Evolutionary conservation across 129 eudicot genomes (phyloP).

Genomic region (Helichrysum umbraculigerum): DNA sequence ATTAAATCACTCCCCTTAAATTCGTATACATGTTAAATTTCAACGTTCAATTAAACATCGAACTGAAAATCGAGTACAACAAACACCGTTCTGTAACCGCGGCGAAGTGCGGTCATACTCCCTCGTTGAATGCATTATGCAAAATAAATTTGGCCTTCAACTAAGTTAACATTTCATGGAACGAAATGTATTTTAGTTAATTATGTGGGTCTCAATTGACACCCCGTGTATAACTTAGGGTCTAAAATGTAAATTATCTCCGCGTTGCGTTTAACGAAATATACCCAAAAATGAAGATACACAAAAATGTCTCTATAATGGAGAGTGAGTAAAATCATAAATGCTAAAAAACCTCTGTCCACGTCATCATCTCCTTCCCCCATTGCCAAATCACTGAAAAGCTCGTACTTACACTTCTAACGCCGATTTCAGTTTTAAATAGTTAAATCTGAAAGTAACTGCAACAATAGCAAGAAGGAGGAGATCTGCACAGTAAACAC

Average conservation of each 20-base stretch:
- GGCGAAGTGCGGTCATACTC: too few relatives aligned
- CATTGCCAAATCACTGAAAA: slow-evolving; percentile 29
- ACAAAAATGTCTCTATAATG: not conserved
- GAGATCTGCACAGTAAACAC: slow-evolving; percentile 26
- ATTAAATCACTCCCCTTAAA: too few relatives aligned
- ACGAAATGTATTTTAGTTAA: not conserved
- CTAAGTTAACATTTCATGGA: not conserved
- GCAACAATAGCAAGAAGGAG: slow-evolving; percentile 4
- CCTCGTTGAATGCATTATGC: too few relatives aligned
- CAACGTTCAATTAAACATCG: too few relatives aligned
- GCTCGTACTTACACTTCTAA: slow-evolving; percentile 9
- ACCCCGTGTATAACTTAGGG: not conserved
- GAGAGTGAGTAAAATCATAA: slow-evolving; percentile 3
- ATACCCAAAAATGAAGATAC: not conserved
- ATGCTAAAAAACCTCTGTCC: slow-evolving; percentile 29
- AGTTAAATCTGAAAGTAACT: not conserved
- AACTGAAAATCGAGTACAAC: too few relatives aligned
- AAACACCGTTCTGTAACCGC: too few relatives aligned
- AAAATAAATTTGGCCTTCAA: too few relatives aligned
- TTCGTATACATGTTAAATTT: too few relatives aligned
- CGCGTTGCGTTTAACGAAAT: slow-evolving; percentile 12
- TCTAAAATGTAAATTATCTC: slow-evolving; percentile 1
- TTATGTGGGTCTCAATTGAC: not conserved
- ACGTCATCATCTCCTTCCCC: slow-evolving; percentile 30
- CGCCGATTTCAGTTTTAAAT: slow-evolving; percentile 6